Conservation (phyloP, 2,329 filamentous ascomycete genomes). For the Decorospora gaudefroyi region DNA sequence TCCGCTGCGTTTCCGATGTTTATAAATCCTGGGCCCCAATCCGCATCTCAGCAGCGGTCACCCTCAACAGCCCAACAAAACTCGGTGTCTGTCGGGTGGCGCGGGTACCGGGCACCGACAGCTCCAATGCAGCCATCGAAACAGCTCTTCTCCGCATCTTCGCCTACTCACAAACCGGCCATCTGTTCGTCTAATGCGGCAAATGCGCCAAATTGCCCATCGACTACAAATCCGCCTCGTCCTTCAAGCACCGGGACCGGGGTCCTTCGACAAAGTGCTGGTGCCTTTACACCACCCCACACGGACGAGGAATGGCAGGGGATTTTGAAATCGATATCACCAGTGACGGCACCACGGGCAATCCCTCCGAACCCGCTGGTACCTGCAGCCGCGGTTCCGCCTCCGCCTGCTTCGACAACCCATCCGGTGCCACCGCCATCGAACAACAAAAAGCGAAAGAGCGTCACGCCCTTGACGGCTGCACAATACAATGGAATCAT, state of each 20-base stretch:
- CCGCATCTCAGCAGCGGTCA: not conserved
- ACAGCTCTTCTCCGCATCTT: not conserved
- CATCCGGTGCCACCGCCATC: not conserved
- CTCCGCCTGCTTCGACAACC: not conserved
- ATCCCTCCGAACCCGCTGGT: not conserved
- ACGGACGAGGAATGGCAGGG: constrained; percentile 10
- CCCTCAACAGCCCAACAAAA: too few species aligned
- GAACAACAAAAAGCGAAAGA: constrained; percentile 2
- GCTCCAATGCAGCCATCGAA: not conserved
- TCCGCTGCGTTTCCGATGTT: too few species aligned
- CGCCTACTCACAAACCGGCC: not conserved
- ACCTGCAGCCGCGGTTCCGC: not conserved
- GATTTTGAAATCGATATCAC: not conserved
- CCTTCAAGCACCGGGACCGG: not conserved
- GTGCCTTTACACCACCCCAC: not conserved
- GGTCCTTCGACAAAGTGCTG: not conserved
- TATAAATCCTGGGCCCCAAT: not conserved
- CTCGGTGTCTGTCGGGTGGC: not conserved
- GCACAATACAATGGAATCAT: constrained; percentile 10
- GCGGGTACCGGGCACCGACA: not conserved
- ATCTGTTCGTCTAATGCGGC: not conserved
- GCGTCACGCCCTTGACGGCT: not conserved
- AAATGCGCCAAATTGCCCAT: not conserved
- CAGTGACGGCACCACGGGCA: not conserved
- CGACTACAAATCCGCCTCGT: not conserved